phyloP scores from a whole-genome alignment of 768 basidiomycete species.

The Lyophyllum atratum region DNA sequence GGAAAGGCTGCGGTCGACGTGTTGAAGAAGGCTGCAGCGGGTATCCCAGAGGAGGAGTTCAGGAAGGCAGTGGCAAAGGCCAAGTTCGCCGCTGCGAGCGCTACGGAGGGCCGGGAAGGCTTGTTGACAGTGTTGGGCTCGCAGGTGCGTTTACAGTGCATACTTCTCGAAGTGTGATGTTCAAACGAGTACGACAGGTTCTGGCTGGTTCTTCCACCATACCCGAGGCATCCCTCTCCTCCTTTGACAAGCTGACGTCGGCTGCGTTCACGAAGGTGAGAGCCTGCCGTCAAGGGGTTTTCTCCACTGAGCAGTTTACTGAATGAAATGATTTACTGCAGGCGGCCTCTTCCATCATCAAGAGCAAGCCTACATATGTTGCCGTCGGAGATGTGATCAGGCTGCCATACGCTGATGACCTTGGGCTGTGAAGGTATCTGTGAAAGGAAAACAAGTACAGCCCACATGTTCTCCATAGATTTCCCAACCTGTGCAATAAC shows the following conservation, averaged over 20 bases:
- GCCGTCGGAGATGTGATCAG: conserved; percentile 76
- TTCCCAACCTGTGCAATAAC: conserved; percentile 12
- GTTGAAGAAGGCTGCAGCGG: conserved; percentile 63
- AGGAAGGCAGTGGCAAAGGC: conserved; percentile 86
- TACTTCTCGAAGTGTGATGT: not conserved
- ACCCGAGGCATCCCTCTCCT: conserved; percentile 61
- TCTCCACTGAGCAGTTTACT: not conserved
- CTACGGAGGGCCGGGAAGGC: conserved; percentile 71
- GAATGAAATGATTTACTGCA: conserved; percentile 25
- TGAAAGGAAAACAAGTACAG: conserved; percentile 11
- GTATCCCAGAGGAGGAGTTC: conserved; percentile 66
- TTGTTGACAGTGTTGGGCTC: conserved; percentile 60
- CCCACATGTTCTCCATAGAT: conserved; percentile 21
- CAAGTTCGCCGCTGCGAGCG: conserved; percentile 77
- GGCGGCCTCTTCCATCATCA: conserved; percentile 68
- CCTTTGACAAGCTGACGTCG: conserved; percentile 71
- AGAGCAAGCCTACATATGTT: conserved; percentile 83
- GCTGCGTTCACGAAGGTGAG: conserved; percentile 72
- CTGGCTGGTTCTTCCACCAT: conserved; percentile 56
- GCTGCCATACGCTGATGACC: conserved; percentile 83
- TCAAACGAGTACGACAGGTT: conserved; percentile 41
- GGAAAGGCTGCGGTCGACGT: conserved; percentile 69
- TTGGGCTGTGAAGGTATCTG: conserved; percentile 60
- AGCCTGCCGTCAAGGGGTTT: not conserved
- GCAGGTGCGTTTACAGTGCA: conserved; percentile 46